phyloP scores from a whole-genome alignment of 163 green algal genomes.

The Chlamydomonas reinhardtii region DNA sequence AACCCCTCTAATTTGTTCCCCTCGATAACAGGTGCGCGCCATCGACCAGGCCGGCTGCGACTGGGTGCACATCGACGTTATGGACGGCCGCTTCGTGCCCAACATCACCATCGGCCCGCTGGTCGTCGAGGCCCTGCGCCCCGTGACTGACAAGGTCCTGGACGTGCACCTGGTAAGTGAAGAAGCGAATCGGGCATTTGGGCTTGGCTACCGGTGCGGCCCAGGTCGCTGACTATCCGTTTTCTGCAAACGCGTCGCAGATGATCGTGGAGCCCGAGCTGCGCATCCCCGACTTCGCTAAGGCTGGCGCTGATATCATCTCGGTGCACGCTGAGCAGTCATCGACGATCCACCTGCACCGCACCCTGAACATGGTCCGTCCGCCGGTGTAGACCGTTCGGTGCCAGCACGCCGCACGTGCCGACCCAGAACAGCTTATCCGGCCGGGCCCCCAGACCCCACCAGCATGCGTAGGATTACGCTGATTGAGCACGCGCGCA shows the following conservation, averaged over 20 bases:
- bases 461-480: no score
- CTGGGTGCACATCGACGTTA: constrained; percentile 97
- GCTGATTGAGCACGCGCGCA: no score
- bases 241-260: constrained; percentile 59
- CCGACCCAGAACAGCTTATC: background rate
- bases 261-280: constrained; percentile 99
- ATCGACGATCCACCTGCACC: constrained; percentile 97
- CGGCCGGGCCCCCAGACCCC: no score
- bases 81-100: constrained; percentile 95
- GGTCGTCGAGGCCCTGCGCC: constrained; percentile 95
- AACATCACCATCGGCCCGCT: constrained; percentile 99
- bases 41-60: constrained; percentile 94
- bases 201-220: no score
- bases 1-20: background rate
- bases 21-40: constrained; percentile 56
- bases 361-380: constrained; percentile 85
- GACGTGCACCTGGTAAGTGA: constrained; percentile 93
- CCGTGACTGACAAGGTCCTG: constrained; percentile 95
- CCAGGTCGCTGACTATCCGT: no score
- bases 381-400: background rate
- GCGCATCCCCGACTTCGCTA: constrained; percentile 93
- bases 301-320: constrained; percentile 98
- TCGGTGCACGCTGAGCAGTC: constrained; percentile 94
- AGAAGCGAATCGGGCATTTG: background rate
- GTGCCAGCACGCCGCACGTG: background rate